phyloP scores from a whole-genome alignment of 2,329 filamentous ascomycete species.

The Claviceps africana region DNA sequence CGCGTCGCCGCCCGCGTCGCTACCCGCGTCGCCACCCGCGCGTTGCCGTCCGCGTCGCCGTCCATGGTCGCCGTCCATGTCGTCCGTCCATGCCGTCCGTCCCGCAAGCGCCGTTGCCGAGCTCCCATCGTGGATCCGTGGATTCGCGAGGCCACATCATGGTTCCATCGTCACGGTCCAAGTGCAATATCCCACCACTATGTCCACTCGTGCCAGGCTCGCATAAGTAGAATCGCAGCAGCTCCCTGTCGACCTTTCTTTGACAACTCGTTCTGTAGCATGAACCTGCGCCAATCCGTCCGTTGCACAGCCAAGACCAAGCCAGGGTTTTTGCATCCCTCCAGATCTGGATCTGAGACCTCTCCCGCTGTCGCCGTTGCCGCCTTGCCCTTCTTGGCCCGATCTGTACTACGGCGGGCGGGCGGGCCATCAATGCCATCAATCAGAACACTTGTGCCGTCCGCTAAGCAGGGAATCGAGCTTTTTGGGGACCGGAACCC shows the following conservation, averaged over 20 bases:
- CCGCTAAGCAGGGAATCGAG: neutral
- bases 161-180: neutral
- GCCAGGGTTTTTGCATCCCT: neutral
- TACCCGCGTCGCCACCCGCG: no score
- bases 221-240: no score
- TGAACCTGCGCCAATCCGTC: neutral
- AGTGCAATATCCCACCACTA: neutral
- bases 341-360: conserved; percentile 2
- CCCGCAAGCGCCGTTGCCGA: conserved; percentile 2
- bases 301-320: neutral
- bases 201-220: neutral
- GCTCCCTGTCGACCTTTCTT: neutral
- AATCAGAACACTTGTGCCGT: neutral
- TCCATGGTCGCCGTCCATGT: no score
- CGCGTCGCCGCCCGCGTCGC: no score
- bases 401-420: neutral
- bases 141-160: no score
- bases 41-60: no score
- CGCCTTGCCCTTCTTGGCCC: neutral
- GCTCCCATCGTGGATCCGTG: neutral
- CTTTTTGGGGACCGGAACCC: neutral
- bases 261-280: neutral
- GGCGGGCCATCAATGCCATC: neutral
- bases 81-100: neutral
- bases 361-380: neutral